Base-by-base conservation (phyloP, 106 monocot genomes). In the Narthecium ossifragum region DNA sequence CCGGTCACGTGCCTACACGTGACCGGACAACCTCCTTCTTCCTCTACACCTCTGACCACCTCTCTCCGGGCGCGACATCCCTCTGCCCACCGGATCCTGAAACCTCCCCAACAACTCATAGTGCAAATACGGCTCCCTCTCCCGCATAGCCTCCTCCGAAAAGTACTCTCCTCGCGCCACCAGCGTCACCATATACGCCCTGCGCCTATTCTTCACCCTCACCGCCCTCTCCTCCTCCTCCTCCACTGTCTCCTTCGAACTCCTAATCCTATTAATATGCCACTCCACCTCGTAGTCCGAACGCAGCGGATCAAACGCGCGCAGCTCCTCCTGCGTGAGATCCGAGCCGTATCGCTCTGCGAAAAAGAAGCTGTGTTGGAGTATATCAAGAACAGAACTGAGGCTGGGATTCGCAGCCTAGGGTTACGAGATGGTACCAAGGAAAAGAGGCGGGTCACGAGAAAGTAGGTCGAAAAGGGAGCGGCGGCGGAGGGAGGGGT, bases 71-170 rank as follows among this genome's bases (percentile, higher is more conserved):
- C 90, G 41, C 3, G 81, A 64, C 70, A 87, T 78, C 20, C 54
- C 69, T 74, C 90, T 81, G 9, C 87, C 87, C 11, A 32, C 4
- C 12, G 73, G 86, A 38, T 91, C 84, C 87, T 98, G 96, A 33
- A 80, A 98, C 74, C 65, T 84, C 29, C 96, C 96, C 4, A 87
- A 31, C 26, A 80, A 81, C 62, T 91, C 81, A 28, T 98, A 70
- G 46, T 98, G 96, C 32, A 98, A 57, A 64, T 87, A 98, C 6
- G 96, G 87, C 57, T 98, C 96, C 53, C 96, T 67, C 71, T 90
- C 90, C 62, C 90, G 53, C 96, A 98, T 98, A 1, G 86, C 78
- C 8, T 87, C 90, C 74, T 96, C 96, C 0, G 90, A 86, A 64
- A 96, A 96, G 51, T 96, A 96, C 30, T 81, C 86, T 65, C 90